Conservation (phyloP, 2,329 filamentous ascomycete genomes). For the Cryphonectria naterciae region DNA sequence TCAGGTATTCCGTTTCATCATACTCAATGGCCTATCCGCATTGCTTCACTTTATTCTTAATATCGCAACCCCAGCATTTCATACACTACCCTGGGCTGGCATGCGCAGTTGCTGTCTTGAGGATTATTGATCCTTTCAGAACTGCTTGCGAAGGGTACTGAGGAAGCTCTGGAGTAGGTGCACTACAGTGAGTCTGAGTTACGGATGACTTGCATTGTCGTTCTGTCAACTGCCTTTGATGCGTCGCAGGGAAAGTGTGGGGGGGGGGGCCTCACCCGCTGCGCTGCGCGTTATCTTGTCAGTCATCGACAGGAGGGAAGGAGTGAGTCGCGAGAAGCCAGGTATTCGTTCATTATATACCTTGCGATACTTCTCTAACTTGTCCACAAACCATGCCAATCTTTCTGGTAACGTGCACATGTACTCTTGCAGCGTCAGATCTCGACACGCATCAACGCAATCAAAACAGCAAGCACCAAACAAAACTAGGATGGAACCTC, state of each 20-base stretch:
- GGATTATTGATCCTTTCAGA: neutral
- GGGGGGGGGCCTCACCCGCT: neutral
- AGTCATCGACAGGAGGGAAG: neutral
- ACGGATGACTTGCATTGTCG: neutral
- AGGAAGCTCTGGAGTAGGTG: neutral
- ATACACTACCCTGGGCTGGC: neutral
- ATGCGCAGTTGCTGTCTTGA: neutral
- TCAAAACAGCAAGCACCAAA: neutral
- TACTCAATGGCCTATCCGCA: neutral
- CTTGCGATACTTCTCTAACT: neutral
- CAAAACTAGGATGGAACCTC: neutral
- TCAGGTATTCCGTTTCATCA: constrained; percentile 12
- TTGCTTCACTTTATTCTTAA: neutral
- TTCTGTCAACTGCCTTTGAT: neutral
- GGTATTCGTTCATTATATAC: neutral
- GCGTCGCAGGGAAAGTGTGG: neutral
- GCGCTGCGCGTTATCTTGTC: neutral
- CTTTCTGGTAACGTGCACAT: neutral
- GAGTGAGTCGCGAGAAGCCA: neutral
- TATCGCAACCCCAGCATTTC: constrained; percentile 9
- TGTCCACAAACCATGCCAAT: neutral
- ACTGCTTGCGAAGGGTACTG: neutral
- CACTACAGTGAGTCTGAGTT: neutral
- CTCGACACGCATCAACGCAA: neutral
- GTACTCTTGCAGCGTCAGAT: neutral